Evolutionary conservation across 495 filamentous ascomycete species (phyloP).

Genomic region (Cladorrhinum samala): DNA sequence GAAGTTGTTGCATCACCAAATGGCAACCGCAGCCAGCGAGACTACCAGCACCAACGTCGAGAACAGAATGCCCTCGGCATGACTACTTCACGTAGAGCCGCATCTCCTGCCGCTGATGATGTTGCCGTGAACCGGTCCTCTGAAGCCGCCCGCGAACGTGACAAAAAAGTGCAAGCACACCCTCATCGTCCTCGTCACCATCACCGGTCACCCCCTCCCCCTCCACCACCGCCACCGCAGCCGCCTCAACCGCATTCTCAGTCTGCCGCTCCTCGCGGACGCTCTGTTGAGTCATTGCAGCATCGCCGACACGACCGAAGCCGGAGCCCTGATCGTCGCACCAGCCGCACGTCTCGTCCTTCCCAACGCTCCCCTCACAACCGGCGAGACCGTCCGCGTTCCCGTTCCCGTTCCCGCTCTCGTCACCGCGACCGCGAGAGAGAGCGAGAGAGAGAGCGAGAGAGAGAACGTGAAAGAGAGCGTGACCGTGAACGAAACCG

Average conservation of each 20-base stretch:
- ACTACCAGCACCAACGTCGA: slow-evolving; percentile 23
- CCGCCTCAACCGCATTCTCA: slow-evolving; percentile 9
- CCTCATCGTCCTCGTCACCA: slow-evolving; percentile 2
- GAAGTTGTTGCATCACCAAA: slow-evolving; percentile 30
- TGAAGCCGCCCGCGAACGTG: slow-evolving; percentile 16
- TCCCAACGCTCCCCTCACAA: slow-evolving; percentile 22
- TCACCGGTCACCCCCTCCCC: slow-evolving; percentile 7
- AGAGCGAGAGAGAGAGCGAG: slow-evolving; percentile 5
- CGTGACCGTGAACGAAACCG: neutral
- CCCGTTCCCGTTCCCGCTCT: slow-evolving; percentile 16
- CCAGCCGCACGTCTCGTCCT: slow-evolving; percentile 19
- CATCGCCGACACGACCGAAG: slow-evolving; percentile 20
- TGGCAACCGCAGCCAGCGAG: slow-evolving; percentile 25
- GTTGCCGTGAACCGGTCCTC: slow-evolving; percentile 25
- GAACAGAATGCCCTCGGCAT: slow-evolving; percentile 31
- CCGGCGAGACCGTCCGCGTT: slow-evolving; percentile 28
- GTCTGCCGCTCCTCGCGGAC: too few relatives aligned
- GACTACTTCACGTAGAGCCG: slow-evolving; percentile 31
- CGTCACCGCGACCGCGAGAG: slow-evolving; percentile 13
- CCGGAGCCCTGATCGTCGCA: slow-evolving; percentile 31
- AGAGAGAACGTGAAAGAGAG: neutral
- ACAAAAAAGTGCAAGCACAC: slow-evolving; percentile 5
- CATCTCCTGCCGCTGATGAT: slow-evolving; percentile 22
- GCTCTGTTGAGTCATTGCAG: slow-evolving; percentile 10
- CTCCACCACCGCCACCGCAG: slow-evolving; percentile 4